Evolutionary conservation across 208 protist genomes (phyloP).

Genomic region (Wallacemonas sp.): DNA sequence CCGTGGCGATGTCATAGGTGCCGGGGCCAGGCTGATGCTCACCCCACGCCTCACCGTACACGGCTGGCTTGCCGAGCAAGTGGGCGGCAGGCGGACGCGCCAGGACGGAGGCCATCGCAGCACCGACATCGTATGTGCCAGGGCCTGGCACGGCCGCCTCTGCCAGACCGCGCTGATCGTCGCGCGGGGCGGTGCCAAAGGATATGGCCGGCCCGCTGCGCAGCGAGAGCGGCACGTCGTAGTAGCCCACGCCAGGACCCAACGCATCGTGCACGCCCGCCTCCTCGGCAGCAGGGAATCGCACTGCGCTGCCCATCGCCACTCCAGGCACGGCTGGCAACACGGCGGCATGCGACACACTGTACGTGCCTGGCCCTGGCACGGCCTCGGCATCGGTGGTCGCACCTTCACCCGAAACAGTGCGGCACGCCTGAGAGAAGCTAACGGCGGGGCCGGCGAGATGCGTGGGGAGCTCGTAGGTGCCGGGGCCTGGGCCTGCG

Average conservation of each 20-base stretch:
- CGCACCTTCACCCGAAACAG: background rate
- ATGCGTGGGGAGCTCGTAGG: slow-evolving; percentile 11
- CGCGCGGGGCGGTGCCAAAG: slow-evolving; percentile 26
- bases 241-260: slow-evolving; percentile 28
- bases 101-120: background rate
- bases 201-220: slow-evolving; percentile 6
- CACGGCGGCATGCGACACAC: background rate
- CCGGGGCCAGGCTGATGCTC: slow-evolving; percentile 36
- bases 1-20: slow-evolving; percentile 29
- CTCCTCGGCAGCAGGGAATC: slow-evolving; percentile 10
- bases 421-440: background rate
- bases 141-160: slow-evolving; percentile 16
- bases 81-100: slow-evolving; percentile 21
- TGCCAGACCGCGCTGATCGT: background rate
- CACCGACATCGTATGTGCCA: slow-evolving; percentile 21
- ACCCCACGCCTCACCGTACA: background rate
- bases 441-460: background rate
- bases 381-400: background rate
- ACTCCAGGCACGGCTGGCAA: background rate
- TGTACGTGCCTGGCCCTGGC: slow-evolving; percentile 19
- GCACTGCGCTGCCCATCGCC: slow-evolving; percentile 23
- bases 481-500: slow-evolving; percentile 19
- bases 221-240: slow-evolving; percentile 24
- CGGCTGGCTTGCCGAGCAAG: slow-evolving; percentile 15
- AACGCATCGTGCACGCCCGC: background rate